Evolutionary conservation across 352 stramenopile genomes (phyloP).

Genomic region (Phytophthora sansomeana): DNA sequence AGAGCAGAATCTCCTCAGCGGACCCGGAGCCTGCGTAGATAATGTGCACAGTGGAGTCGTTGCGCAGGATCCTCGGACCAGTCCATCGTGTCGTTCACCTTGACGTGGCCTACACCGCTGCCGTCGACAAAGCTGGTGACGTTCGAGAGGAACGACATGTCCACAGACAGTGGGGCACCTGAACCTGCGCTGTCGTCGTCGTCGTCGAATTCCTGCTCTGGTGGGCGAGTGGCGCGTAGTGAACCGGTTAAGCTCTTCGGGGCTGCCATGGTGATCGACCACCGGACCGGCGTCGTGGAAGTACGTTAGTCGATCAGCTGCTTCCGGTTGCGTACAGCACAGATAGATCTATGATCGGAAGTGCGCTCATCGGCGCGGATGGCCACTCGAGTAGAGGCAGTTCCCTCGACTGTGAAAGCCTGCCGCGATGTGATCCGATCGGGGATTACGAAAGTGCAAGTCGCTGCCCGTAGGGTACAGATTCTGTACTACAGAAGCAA

Average conservation of each 20-base stretch:
- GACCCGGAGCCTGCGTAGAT: slow-evolving; percentile 47
- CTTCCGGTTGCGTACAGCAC: slow-evolving; percentile 8
- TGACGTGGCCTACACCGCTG: slow-evolving; percentile 43
- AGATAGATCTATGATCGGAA: slow-evolving; percentile 30
- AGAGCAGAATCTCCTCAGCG: slow-evolving; percentile 41
- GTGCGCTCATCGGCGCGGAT: slow-evolving; percentile 4
- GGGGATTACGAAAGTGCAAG: slow-evolving; percentile 30
- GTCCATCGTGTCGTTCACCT: slow-evolving; percentile 35
- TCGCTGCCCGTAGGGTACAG: slow-evolving; percentile 7
- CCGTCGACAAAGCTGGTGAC: slow-evolving; percentile 36
- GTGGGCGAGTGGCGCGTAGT: not conserved
- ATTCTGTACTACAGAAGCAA: no score
- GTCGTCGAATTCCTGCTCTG: slow-evolving; percentile 18
- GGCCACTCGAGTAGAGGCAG: slow-evolving; percentile 33
- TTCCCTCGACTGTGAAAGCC: slow-evolving; percentile 29
- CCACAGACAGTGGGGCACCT: slow-evolving; percentile 20
- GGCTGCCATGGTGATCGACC: slow-evolving; percentile 24
- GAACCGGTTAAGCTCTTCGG: not conserved
- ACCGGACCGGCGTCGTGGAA: slow-evolving; percentile 11
- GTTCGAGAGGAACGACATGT: slow-evolving; percentile 46
- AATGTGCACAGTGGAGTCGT: slow-evolving; percentile 54
- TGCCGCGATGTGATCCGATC: slow-evolving; percentile 28
- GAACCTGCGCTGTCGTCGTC: slow-evolving; percentile 13
- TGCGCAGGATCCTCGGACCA: slow-evolving; percentile 51
- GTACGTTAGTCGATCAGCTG: slow-evolving; percentile 8